Evolutionary conservation across 768 basidiomycete genomes (phyloP).

Genomic region (Tylopilus vinaceipallidus): DNA sequence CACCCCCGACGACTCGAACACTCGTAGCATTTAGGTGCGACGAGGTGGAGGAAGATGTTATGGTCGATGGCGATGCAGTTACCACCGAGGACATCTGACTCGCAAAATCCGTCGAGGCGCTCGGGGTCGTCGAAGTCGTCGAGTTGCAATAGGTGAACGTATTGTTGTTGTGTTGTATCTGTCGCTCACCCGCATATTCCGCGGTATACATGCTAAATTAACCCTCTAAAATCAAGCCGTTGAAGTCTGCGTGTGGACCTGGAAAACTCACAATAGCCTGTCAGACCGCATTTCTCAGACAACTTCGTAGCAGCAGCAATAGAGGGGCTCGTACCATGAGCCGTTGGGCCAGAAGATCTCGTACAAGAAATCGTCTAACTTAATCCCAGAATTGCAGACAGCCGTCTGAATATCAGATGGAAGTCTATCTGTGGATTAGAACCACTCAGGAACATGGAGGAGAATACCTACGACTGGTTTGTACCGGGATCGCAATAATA

Average conservation of each 20-base stretch:
- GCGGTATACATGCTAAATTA: not conserved
- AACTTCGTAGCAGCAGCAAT: no score
- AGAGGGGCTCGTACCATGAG: not conserved
- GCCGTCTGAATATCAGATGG: slow-evolving; percentile 20
- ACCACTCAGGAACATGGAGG: not conserved
- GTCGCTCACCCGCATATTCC: not conserved
- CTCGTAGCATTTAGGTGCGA: not conserved
- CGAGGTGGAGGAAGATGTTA: not conserved
- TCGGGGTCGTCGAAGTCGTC: not conserved
- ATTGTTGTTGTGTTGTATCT: not conserved
- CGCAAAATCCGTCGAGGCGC: not conserved
- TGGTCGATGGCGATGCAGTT: no score
- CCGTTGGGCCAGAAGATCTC: not conserved
- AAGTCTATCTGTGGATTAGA: slow-evolving; percentile 12
- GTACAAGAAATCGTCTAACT: slow-evolving; percentile 8
- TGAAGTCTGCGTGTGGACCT: not conserved
- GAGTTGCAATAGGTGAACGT: not conserved
- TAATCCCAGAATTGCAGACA: slow-evolving; percentile 22
- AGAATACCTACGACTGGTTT: slow-evolving; percentile 19
- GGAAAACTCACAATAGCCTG: slow-evolving; percentile 15
- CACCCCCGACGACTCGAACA: not conserved
- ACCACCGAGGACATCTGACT: no score
- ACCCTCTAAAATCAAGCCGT: not conserved
- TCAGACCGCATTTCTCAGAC: not conserved
- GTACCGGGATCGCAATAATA: slow-evolving; percentile 16